Evolutionary conservation across 75 land plant genomes (phyloP).

Genomic region (Azolla pinnata): DNA sequence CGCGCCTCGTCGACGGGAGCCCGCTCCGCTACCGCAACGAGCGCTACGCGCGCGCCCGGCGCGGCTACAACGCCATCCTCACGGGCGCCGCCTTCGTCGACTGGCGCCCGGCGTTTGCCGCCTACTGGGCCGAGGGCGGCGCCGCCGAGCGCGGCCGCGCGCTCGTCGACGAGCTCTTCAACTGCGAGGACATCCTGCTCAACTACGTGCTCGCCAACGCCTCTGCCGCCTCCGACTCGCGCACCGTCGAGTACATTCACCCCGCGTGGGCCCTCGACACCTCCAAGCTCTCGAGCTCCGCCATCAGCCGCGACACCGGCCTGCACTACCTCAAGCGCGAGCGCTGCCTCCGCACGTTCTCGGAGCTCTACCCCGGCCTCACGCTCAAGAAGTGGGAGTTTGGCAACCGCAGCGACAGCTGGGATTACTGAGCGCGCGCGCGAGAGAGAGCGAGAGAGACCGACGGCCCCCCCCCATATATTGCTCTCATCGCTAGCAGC

Average conservation of each 20-base stretch:
- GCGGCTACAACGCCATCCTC: slow-evolving; percentile 76
- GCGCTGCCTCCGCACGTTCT: slow-evolving; percentile 52
- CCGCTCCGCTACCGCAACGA: slow-evolving; percentile 67
- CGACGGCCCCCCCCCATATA: no score
- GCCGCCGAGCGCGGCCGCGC: slow-evolving; percentile 51
- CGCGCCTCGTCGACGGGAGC: slow-evolving; percentile 56
- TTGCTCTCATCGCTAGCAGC: no score
- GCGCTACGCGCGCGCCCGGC: slow-evolving; percentile 50
- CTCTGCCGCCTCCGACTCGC: slow-evolving; percentile 41
- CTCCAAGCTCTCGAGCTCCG: slow-evolving; percentile 68
- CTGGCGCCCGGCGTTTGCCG: slow-evolving; percentile 48
- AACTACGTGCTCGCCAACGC: slow-evolving; percentile 69
- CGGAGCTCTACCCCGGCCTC: slow-evolving; percentile 51
- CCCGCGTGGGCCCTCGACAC: slow-evolving; percentile 91
- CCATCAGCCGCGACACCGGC: slow-evolving; percentile 73
- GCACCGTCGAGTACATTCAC: slow-evolving; percentile 70
- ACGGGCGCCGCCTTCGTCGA: slow-evolving; percentile 97
- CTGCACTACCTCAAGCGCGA: slow-evolving; percentile 55
- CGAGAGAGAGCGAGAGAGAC: no score
- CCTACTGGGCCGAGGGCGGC: slow-evolving; percentile 73
- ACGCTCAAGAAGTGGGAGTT: slow-evolving; percentile 52
- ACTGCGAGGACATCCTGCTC: slow-evolving; percentile 88
- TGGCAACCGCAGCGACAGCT: slow-evolving; percentile 46
- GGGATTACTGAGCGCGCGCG: slow-evolving; percentile 68
- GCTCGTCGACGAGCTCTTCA: slow-evolving; percentile 63